Evolutionary conservation across 2,329 filamentous ascomycete species (phyloP).

Genomic region (Dryadomyces quercivorus): DNA sequence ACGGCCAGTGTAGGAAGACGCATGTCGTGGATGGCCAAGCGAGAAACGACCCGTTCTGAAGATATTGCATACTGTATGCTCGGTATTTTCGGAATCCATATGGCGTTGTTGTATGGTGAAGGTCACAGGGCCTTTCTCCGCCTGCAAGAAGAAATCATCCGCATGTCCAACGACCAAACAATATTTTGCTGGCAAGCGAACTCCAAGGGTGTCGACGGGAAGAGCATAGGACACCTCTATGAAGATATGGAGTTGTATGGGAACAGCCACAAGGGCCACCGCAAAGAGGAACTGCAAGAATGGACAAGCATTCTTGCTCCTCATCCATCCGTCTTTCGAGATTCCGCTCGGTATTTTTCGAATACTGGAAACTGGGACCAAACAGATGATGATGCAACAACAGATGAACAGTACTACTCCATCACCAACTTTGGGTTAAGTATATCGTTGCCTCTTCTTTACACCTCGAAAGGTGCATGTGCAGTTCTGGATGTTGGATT

Average conservation of each 20-base stretch:
- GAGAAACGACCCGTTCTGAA: slow-evolving; percentile 14
- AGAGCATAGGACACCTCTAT: background rate
- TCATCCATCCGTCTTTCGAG: slow-evolving; percentile 6
- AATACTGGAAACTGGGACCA: background rate
- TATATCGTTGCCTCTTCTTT: slow-evolving; percentile 7
- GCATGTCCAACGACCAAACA: slow-evolving; percentile 16
- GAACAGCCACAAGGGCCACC: background rate
- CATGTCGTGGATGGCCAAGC: slow-evolving; percentile 17
- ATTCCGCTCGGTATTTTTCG: slow-evolving; percentile 4
- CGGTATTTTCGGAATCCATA: slow-evolving; percentile 18
- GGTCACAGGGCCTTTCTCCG: slow-evolving; percentile 14
- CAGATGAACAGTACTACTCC: slow-evolving; percentile 1
- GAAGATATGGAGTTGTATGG: background rate
- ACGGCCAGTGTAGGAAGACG: slow-evolving; percentile 11
- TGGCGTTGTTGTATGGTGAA: slow-evolving; percentile 20
- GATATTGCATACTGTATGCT: slow-evolving; percentile 18
- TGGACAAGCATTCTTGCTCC: slow-evolving; percentile 11
- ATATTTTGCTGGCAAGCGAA: slow-evolving; percentile 17
- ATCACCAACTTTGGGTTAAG: slow-evolving; percentile 12
- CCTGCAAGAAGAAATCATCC: slow-evolving; percentile 18
- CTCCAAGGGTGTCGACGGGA: background rate
- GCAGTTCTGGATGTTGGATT: slow-evolving; percentile 8
- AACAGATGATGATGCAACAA: background rate
- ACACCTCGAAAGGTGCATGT: slow-evolving; percentile 7
- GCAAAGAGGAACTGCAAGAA: background rate